Conservation (phyloP, 2,329 filamentous ascomycete genomes). For the Didymellaceae sp. region DNA sequence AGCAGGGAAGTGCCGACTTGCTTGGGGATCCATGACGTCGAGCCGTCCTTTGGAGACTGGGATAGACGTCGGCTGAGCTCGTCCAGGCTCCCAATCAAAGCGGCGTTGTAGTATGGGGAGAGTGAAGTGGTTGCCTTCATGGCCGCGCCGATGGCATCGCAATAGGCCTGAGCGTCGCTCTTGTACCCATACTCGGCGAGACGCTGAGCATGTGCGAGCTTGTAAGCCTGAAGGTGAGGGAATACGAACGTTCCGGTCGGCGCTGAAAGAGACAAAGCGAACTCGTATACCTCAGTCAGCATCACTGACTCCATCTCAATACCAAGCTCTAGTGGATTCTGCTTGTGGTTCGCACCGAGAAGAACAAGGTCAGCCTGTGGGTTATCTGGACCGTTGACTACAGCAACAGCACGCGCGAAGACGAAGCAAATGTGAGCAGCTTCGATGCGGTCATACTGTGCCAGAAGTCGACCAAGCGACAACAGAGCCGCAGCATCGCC, state of each 20-base stretch:
- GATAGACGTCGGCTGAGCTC: slow-evolving; percentile 84
- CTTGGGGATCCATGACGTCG: slow-evolving; percentile 89
- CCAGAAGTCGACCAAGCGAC: slow-evolving; percentile 80
- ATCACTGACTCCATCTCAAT: slow-evolving; percentile 86
- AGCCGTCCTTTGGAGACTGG: slow-evolving; percentile 81
- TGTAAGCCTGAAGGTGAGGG: slow-evolving; percentile 89
- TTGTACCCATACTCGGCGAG: slow-evolving; percentile 84
- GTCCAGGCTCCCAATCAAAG: slow-evolving; percentile 77
- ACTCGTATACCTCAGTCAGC: slow-evolving; percentile 96
- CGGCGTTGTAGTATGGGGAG: slow-evolving; percentile 83
- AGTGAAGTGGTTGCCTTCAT: slow-evolving; percentile 82
- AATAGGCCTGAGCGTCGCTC: slow-evolving; percentile 87
- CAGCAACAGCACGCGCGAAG: slow-evolving; percentile 73
- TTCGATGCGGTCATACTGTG: slow-evolving; percentile 85
- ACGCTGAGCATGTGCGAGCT: slow-evolving; percentile 83
- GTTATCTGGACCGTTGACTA: slow-evolving; percentile 86
- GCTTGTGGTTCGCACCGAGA: slow-evolving; percentile 81
- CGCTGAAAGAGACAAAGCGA: slow-evolving; percentile 75
- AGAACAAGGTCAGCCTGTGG: slow-evolving; percentile 78
- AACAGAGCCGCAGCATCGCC: slow-evolving; percentile 80
- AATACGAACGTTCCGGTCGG: slow-evolving; percentile 61
- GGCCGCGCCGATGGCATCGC: slow-evolving; percentile 77
- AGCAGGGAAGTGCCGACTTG: slow-evolving; percentile 90
- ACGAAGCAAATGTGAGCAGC: slow-evolving; percentile 94
- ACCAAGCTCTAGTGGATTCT: slow-evolving; percentile 72